Evolutionary conservation across 257 asterid species (phyloP).

Genomic region (Solanum tarijense): DNA sequence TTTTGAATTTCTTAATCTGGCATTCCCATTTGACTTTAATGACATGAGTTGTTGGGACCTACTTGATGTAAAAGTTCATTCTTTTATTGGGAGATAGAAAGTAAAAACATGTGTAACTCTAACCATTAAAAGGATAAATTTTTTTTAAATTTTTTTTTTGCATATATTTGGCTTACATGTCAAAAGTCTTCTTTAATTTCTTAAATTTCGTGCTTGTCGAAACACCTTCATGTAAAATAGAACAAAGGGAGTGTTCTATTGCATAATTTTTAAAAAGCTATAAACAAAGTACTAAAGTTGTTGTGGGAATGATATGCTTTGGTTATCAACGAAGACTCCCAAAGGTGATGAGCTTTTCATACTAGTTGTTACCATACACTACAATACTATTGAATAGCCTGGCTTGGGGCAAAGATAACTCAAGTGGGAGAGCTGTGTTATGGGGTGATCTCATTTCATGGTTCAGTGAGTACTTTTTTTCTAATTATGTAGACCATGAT

Average conservation of each 20-base stretch:
- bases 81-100: background rate
- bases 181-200: background rate
- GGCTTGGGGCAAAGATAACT: background rate
- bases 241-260: background rate
- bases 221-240: background rate
- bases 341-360: background rate
- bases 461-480: background rate
- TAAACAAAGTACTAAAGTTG: background rate
- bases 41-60: background rate
- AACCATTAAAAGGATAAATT: background rate
- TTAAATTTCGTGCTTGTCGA: background rate
- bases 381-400: background rate
- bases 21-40: background rate
- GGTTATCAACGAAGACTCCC: background rate
- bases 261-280: background rate
- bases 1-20: background rate
- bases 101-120: background rate
- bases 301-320: background rate
- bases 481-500: background rate
- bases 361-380: background rate
- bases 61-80: background rate
- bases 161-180: background rate
- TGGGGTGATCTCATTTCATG: background rate
- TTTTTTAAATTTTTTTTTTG: too few relatives aligned
- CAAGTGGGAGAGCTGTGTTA: background rate